A percentile compares a stretch with the other conserved stretches of the same genome.
Conservation (phyloP, 192 early-diverging fungal species). For the Allomyces javanicus region DNA sequence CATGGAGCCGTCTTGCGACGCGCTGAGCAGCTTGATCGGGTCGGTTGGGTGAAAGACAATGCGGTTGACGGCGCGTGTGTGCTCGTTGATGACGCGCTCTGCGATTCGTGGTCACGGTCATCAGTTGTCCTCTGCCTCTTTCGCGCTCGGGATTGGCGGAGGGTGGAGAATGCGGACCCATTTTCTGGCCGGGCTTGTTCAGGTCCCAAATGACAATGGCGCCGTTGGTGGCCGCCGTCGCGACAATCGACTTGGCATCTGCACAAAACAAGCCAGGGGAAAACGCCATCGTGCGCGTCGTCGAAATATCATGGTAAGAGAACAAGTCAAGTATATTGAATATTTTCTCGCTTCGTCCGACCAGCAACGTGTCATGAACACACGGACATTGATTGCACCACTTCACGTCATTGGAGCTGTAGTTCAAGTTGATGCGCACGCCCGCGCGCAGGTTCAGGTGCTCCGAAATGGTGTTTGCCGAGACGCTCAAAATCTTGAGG, state of each 20-base stretch:
- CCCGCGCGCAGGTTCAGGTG: slow-evolving; percentile 41
- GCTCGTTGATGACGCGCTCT: slow-evolving; percentile 48
- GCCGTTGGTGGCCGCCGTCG: slow-evolving; percentile 47
- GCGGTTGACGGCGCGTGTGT: slow-evolving; percentile 51
- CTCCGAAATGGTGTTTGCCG: slow-evolving; percentile 31
- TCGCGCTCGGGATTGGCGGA: too few relatives aligned
- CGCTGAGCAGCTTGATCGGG: slow-evolving; percentile 44
- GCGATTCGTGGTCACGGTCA: not conserved
- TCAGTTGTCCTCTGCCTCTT: not conserved
- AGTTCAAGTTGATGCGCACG: slow-evolving; percentile 27
- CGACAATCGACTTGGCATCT: slow-evolving; percentile 42
- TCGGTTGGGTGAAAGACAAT: slow-evolving; percentile 57
- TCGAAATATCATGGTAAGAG: not conserved
- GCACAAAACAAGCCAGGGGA: slow-evolving; percentile 5
- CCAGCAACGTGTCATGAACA: not conserved
- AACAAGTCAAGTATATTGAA: not conserved
- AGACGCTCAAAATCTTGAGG: slow-evolving; percentile 42
- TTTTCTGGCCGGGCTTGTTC: slow-evolving; percentile 18
- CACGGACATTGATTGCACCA: slow-evolving; percentile 42
- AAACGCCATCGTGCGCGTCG: not conserved
- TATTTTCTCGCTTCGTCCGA: not conserved
- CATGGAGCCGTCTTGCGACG: slow-evolving; percentile 52
- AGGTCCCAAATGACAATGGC: slow-evolving; percentile 56
- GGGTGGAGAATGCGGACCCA: slow-evolving; percentile 14
- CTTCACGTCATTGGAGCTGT: slow-evolving; percentile 51